Percentiles rank a stretch among this genome's conserved stretches.
Evolutionary conservation across 768 basidiomycete species (phyloP).

Genomic region (Boletus sp.): DNA sequence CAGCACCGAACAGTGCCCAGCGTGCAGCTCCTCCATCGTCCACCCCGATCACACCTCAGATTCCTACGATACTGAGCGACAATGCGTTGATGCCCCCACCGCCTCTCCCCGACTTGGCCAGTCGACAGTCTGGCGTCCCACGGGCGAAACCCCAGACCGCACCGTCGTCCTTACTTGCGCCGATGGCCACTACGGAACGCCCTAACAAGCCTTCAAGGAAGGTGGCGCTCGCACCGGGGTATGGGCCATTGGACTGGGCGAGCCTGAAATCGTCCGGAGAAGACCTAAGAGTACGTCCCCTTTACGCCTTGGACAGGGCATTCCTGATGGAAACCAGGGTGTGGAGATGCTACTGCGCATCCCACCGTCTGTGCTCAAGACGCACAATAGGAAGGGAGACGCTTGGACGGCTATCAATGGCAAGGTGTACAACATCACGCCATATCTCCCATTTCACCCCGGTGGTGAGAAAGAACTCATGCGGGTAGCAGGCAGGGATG

Average conservation of each 20-base stretch:
- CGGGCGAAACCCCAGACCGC: conserved; percentile 19
- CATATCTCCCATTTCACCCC: conserved; percentile 88
- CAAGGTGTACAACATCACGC: conserved; percentile 95
- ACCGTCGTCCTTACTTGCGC: conserved; percentile 49
- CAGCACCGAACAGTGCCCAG: conserved; percentile 68
- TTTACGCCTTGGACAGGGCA: neutral
- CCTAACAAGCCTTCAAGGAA: conserved; percentile 65
- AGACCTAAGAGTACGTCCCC: conserved; percentile 64
- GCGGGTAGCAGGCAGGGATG: conserved; percentile 93
- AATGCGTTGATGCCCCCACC: conserved; percentile 52
- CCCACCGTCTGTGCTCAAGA: conserved; percentile 70
- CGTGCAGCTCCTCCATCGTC: conserved; percentile 38
- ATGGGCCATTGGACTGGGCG: conserved; percentile 93
- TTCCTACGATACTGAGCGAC: conserved; percentile 41
- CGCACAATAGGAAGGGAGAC: conserved; percentile 80
- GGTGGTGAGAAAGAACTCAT: conserved; percentile 93
- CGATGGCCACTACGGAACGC: conserved; percentile 59
- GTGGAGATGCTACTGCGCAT: conserved; percentile 66
- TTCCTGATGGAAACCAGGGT: conserved; percentile 45
- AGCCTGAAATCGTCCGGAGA: conserved; percentile 75
- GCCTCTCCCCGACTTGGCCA: conserved; percentile 40
- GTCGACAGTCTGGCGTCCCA: conserved; percentile 31
- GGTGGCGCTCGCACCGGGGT: conserved; percentile 88
- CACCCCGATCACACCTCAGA: neutral
- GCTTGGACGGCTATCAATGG: conserved; percentile 92